Evolutionary conservation across 805 yeast genomes (phyloP).

Genomic region (Vanderwaltozyma yarrowii): DNA sequence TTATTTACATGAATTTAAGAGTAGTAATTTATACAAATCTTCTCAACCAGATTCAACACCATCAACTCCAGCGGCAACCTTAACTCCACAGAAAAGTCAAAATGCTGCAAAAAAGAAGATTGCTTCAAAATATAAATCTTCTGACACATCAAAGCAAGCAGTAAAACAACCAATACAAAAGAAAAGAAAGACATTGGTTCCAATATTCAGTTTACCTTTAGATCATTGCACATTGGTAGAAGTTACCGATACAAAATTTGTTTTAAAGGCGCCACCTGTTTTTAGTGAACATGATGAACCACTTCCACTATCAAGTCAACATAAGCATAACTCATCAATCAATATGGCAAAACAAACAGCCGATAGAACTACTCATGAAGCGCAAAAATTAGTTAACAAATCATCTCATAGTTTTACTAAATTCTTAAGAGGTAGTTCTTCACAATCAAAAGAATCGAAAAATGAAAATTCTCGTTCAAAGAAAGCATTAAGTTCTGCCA

Average conservation of each 20-base stretch:
- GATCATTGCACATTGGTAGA: slow-evolving; percentile 28
- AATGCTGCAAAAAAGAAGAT: no score
- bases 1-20: slow-evolving; percentile 56
- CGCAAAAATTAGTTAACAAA: slow-evolving; percentile 12
- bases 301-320: neutral
- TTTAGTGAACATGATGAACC: slow-evolving; percentile 1
- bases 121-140: neutral
- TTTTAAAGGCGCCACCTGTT: slow-evolving; percentile 3
- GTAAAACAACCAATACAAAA: neutral
- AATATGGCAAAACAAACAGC: neutral
- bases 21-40: slow-evolving; percentile 24
- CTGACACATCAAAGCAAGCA: neutral
- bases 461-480: no score
- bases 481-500: no score
- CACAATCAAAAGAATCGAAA: no score
- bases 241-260: slow-evolving; percentile 22
- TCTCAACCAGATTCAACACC: neutral
- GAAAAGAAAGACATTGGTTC: slow-evolving; percentile 39
- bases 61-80: neutral
- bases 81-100: no score
- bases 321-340: neutral
- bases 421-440: slow-evolving; percentile 11
- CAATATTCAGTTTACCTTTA: slow-evolving; percentile 33
- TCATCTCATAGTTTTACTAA: slow-evolving; percentile 11
- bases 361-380: slow-evolving; percentile 3